phyloP scores from a whole-genome alignment of 2,329 filamentous ascomycete species.

The Curvularia sp. region DNA sequence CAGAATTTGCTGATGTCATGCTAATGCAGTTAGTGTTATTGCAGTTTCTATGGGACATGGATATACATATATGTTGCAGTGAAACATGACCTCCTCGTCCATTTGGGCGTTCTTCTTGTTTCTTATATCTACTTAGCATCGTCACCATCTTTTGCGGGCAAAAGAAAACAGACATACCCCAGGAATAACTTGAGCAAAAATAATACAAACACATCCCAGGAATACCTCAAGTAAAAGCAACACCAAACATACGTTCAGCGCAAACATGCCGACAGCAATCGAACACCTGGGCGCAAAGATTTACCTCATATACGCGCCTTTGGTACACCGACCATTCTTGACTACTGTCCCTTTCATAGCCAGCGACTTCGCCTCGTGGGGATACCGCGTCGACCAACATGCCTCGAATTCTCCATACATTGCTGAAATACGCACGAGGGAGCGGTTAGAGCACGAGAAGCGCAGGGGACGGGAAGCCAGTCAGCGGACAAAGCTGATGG shows the following conservation, averaged over 20 bases:
- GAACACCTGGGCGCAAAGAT: constrained; percentile 6
- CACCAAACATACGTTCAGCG: neutral
- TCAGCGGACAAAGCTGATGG: constrained; percentile 23
- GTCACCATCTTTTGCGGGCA: neutral
- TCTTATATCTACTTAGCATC: neutral
- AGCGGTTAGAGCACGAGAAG: constrained; percentile 12
- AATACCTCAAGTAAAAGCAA: neutral
- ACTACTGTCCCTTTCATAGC: constrained; percentile 27
- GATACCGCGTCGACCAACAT: constrained; percentile 22
- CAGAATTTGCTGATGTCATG: neutral
- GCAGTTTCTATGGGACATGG: neutral
- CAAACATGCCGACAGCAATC: constrained; percentile 6
- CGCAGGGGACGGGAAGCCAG: constrained; percentile 11
- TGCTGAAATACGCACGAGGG: constrained; percentile 19
- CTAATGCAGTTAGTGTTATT: neutral
- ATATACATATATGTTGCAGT: neutral
- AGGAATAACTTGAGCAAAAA: neutral
- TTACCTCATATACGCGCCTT: constrained; percentile 21
- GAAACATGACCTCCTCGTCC: neutral
- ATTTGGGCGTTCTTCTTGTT: neutral
- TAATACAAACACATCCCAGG: no score
- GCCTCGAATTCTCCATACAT: constrained; percentile 22
- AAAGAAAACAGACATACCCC: neutral
- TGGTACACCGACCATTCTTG: constrained; percentile 17
- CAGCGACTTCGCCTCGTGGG: constrained; percentile 26